A percentile compares a stretch with the other conserved stretches of the same genome.
These are phyloP conservation scores for Pleodorina starrii DNA, from an alignment of 139 green algal species.

Conservation along the genomic window DNA sequence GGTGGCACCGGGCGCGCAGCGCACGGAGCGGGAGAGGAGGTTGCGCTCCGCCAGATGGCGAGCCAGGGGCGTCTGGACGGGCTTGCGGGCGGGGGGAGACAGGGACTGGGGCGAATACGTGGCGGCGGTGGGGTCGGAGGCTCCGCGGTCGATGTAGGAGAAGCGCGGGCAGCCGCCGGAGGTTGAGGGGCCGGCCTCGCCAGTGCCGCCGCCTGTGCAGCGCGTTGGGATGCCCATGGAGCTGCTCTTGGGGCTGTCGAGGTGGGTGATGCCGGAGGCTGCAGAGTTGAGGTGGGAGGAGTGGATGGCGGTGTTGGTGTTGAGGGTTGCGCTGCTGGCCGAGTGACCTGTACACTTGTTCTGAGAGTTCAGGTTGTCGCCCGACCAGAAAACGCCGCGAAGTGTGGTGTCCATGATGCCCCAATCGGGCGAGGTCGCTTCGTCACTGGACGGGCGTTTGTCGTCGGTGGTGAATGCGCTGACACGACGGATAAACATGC, in stretches of 20 bases:
- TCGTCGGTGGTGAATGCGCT: neutral
- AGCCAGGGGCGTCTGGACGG: neutral
- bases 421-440: neutral
- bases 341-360: neutral
- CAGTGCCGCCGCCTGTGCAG: slow-evolving; percentile 2
- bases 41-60: neutral
- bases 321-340: no score
- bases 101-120: neutral
- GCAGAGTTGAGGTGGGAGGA: neutral
- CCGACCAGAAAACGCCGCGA: neutral
- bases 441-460: neutral
- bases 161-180: neutral
- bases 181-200: neutral
- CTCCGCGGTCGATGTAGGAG: no score
- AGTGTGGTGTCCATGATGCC: neutral
- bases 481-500: slow-evolving; percentile 5
- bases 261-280: neutral
- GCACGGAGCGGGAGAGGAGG: neutral
- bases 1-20: no score
- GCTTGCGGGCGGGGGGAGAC: neutral
- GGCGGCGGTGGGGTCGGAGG: neutral
- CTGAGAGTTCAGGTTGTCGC: neutral
- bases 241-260: slow-evolving; percentile 21
- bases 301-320: neutral
- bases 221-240: neutral